Evolutionary conservation across 306 rosid genomes (phyloP).

Genomic region (Trichosanthes cucumerina): DNA sequence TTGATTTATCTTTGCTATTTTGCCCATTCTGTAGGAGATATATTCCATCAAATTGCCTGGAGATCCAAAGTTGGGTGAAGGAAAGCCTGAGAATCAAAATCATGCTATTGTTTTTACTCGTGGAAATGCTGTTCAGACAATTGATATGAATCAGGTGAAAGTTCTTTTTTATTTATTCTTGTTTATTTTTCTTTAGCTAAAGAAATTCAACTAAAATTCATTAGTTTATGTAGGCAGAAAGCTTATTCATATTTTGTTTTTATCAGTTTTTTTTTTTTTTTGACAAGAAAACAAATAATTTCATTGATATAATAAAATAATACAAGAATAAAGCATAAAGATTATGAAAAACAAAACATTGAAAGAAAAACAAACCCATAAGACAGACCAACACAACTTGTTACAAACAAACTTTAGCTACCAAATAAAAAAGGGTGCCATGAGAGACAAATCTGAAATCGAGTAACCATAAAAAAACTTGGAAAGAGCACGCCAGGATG

Average conservation of each 20-base stretch:
- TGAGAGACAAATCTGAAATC: too few species aligned
- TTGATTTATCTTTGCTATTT: constrained; percentile 9
- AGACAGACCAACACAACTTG: too few species aligned
- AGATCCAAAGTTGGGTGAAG: constrained; percentile 90
- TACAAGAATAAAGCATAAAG: too few species aligned
- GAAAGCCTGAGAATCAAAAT: constrained; percentile 96
- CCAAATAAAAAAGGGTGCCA: too few species aligned
- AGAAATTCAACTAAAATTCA: background rate
- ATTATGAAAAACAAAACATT: too few species aligned
- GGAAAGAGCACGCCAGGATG: too few species aligned
- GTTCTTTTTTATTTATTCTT: background rate
- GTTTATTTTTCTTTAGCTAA: background rate
- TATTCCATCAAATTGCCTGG: constrained; percentile 88
- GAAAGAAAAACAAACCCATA: too few species aligned
- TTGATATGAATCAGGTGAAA: constrained; percentile 95
- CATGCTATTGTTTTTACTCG: constrained; percentile 94
- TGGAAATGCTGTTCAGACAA: constrained; percentile 90
- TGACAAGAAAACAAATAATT: too few species aligned
- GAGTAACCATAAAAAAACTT: too few species aligned
- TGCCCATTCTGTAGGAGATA: constrained; percentile 47
- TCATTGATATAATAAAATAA: too few species aligned
- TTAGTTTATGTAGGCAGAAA: background rate
- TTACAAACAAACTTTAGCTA: too few species aligned
- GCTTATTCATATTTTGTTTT: background rate
- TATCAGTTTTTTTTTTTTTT: too few species aligned